These are phyloP conservation scores for Nyctanthes arbortristis DNA, from an alignment of 257 asterid species.

Conservation along the genomic window DNA sequence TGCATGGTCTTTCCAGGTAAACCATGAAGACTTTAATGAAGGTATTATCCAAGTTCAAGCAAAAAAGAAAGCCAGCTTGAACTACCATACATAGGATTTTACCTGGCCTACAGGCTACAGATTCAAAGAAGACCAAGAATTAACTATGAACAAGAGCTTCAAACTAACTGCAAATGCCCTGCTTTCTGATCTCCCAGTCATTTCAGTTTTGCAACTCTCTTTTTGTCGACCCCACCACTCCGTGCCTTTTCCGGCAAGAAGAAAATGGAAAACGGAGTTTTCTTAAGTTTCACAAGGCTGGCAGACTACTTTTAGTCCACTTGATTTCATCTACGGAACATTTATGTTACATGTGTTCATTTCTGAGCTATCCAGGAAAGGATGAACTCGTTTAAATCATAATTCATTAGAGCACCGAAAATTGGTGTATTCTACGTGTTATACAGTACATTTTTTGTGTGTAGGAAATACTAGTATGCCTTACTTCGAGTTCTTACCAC, in stretches of 20 bases:
- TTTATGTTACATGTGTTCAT: not conserved
- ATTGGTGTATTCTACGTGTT: not conserved
- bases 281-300: not conserved
- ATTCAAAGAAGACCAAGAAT: too few relatives aligned
- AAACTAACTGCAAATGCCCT: not conserved
- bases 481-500: too few relatives aligned
- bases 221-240: not conserved
- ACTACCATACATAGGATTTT: conserved; percentile 64
- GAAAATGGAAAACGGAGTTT: not conserved
- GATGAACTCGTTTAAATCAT: not conserved
- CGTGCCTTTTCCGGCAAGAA: not conserved
- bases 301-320: not conserved
- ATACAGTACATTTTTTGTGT: not conserved
- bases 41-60: conserved; percentile 98
- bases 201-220: not conserved
- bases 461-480: not conserved
- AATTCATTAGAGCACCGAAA: not conserved
- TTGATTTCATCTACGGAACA: not conserved
- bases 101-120: not conserved
- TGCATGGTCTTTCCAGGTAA: conserved; percentile 62
- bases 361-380: not conserved
- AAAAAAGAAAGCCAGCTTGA: conserved; percentile 82
- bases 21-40: conserved; percentile 92
- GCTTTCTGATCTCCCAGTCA: not conserved
- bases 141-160: not conserved